These are phyloP conservation scores for Talaromyces sp. DNA, from an alignment of 2,329 filamentous ascomycete species.

Conservation along the genomic window DNA sequence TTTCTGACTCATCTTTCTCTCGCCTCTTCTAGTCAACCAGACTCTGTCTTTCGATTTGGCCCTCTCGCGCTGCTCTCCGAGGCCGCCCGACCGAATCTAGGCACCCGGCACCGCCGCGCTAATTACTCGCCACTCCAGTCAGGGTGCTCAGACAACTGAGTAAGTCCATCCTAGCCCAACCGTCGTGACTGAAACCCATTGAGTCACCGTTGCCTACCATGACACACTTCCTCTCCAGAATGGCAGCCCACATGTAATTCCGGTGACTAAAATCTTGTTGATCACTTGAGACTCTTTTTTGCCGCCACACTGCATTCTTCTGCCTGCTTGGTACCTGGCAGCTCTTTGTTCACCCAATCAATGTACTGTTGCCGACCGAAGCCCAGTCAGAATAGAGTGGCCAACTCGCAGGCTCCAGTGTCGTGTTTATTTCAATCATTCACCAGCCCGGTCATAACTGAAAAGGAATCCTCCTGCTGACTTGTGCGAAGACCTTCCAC, in stretches of 20 bases:
- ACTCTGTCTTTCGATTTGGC: conserved; percentile 21
- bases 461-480: conserved; percentile 3
- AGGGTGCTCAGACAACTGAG: conserved; percentile 1
- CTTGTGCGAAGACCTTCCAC: background rate
- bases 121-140: conserved; percentile 16
- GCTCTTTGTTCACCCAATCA: conserved; percentile 6
- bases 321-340: conserved; percentile 13
- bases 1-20: conserved; percentile 19
- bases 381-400: conserved; percentile 6
- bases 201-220: conserved; percentile 16
- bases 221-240: conserved; percentile 10
- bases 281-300: conserved; percentile 13
- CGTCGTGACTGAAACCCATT: background rate
- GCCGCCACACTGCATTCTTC: background rate
- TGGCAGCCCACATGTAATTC: background rate
- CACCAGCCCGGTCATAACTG: background rate
- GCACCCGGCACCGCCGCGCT: conserved; percentile 17
- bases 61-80: conserved; percentile 5
- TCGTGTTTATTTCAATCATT: conserved; percentile 11
- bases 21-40: conserved; percentile 21
- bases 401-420: conserved; percentile 7
- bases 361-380: background rate
- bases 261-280: conserved; percentile 1
- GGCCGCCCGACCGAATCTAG: conserved; percentile 12
- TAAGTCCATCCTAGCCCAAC: conserved; percentile 1